A percentile compares a stretch with the other conserved stretches of the same genome.
phyloP scores from a whole-genome alignment of 2,329 filamentous ascomycete genomes.

The Epichloe glyceriae region DNA sequence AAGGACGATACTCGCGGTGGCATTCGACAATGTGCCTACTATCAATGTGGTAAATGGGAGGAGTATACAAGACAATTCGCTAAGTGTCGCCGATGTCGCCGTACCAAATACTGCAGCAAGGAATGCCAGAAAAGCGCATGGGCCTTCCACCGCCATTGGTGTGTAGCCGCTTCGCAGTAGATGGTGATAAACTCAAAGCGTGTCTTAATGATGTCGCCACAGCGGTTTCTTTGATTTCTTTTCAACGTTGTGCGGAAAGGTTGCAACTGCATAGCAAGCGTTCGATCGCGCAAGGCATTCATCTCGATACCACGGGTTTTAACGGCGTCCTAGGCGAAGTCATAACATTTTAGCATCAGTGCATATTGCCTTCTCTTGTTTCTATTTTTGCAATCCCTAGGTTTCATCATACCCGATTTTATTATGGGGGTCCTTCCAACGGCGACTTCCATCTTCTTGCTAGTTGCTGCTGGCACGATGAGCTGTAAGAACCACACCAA shows the following conservation, averaged over 20 bases:
- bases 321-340: slow-evolving; percentile 14
- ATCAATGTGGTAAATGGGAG: slow-evolving; percentile 97
- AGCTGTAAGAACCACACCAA: no score
- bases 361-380: slow-evolving; percentile 5
- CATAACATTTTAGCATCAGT: slow-evolving; percentile 9
- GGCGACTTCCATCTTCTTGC: neutral
- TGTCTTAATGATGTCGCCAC: slow-evolving; percentile 7
- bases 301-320: slow-evolving; percentile 31
- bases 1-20: slow-evolving; percentile 93
- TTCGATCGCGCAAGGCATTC: slow-evolving; percentile 28
- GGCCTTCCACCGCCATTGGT: slow-evolving; percentile 98
- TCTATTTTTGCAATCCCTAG: slow-evolving; percentile 1
- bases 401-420: slow-evolving; percentile 1
- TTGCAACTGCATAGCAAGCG: slow-evolving; percentile 29
- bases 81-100: slow-evolving; percentile 88
- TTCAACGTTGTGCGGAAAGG: slow-evolving; percentile 16
- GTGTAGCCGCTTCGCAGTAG: slow-evolving; percentile 56
- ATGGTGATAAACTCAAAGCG: slow-evolving; percentile 1
- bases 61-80: slow-evolving; percentile 93
- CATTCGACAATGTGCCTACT: slow-evolving; percentile 94
- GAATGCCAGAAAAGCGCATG: slow-evolving; percentile 98
- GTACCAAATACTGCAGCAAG: slow-evolving; percentile 99
- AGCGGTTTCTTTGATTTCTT: slow-evolving; percentile 14
- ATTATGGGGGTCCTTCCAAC: neutral
- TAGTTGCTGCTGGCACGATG: neutral